Evolutionary conservation across 1,139 yeast genomes (phyloP).

Genomic region (Kodamaea arcana): DNA sequence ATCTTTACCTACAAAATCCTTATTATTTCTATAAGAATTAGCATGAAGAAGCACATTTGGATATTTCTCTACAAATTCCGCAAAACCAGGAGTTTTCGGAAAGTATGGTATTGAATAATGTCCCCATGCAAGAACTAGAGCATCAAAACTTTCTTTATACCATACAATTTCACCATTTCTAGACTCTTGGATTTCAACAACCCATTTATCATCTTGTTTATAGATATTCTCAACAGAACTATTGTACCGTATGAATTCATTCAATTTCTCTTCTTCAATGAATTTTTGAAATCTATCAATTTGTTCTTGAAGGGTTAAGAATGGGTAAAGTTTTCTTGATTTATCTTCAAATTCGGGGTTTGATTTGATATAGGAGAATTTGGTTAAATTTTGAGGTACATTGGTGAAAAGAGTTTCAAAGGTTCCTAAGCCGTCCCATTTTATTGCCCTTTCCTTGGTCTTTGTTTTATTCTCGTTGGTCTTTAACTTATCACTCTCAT

Average conservation of each 20-base stretch:
- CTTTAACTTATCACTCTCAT: constrained; percentile 3
- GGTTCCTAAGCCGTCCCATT: constrained; percentile 26
- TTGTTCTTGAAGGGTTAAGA: constrained; percentile 39
- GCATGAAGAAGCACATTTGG: constrained; percentile 56
- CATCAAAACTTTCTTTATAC: constrained; percentile 34
- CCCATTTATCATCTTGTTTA: constrained; percentile 38
- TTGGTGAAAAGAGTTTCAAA: constrained; percentile 35
- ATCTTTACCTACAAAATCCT: constrained; percentile 37
- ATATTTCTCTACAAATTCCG: constrained; percentile 38
- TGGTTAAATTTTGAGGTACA: constrained; percentile 40
- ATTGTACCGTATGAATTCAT: constrained; percentile 31
- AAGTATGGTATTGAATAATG: constrained; percentile 51
- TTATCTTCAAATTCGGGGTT: constrained; percentile 25
- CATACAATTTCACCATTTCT: constrained; percentile 5
- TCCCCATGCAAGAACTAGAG: constrained; percentile 54
- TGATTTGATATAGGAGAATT: constrained; percentile 37
- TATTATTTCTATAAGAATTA: constrained; percentile 49
- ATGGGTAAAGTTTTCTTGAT: constrained; percentile 30
- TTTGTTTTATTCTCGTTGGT: no score
- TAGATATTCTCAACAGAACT: constrained; percentile 36
- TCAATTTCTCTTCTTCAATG: constrained; percentile 25
- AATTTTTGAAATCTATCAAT: constrained; percentile 24
- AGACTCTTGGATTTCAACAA: constrained; percentile 18
- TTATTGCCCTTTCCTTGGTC: constrained; percentile 30
- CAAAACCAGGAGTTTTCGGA: constrained; percentile 52